A percentile compares a stretch with the other conserved stretches of the same genome.
phyloP scores from a whole-genome alignment of 352 stramenopile species.

The Pythium phragmitis region DNA sequence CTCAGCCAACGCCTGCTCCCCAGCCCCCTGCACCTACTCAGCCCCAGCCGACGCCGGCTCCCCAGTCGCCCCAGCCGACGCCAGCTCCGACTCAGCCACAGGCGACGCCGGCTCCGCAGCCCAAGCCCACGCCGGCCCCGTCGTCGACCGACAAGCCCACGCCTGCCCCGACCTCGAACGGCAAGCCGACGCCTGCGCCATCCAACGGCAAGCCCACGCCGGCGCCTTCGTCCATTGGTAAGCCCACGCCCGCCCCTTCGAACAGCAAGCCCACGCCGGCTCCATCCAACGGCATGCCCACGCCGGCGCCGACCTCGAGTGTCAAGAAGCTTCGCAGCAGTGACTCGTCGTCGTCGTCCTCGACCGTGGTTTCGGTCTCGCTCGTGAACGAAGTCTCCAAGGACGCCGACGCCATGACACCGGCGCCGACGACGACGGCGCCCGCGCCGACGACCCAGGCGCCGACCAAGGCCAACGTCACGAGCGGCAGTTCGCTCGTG shows the following conservation, averaged over 20 bases:
- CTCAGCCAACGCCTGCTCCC: too few relatives aligned
- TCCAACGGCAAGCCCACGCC: neutral
- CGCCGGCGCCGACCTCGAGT: conserved; percentile 4
- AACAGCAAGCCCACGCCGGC: conserved; percentile 9
- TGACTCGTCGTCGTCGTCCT: neutral
- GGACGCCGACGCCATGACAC: neutral
- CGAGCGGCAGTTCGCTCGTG: conserved; percentile 4
- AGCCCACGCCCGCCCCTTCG: neutral
- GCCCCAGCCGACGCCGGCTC: too few relatives aligned
- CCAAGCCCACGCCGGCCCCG: too few relatives aligned
- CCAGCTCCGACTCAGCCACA: too few relatives aligned
- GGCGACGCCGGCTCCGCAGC: too few relatives aligned
- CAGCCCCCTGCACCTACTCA: too few relatives aligned
- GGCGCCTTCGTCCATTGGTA: too few relatives aligned
- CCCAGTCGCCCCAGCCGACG: too few relatives aligned
- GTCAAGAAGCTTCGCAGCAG: neutral
- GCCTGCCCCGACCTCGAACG: too few relatives aligned
- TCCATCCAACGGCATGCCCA: conserved; percentile 1
- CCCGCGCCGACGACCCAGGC: neutral
- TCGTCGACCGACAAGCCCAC: too few relatives aligned
- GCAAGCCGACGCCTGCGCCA: conserved; percentile 9
- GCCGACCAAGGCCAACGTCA: neutral
- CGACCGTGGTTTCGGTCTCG: neutral
- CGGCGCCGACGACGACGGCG: neutral
- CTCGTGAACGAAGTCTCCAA: conserved; percentile 1